Base-by-base conservation (phyloP, 768 basidiomycete genomes). In the Rhizopogon roseolus region DNA sequence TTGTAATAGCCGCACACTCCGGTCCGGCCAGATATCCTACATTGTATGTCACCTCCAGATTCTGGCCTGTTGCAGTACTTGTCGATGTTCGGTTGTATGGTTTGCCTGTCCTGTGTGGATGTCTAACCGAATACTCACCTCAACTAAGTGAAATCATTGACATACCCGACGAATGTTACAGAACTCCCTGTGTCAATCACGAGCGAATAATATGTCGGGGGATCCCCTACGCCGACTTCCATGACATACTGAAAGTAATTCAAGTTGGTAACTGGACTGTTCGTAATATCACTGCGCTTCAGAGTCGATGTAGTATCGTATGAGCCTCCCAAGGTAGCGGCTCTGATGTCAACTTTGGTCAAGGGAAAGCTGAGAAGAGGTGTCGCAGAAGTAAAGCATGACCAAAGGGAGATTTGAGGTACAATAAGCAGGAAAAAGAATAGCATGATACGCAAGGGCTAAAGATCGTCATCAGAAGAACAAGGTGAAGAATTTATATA, bases 1-100 rank as follows among this genome's bases (percentile, higher is more conserved):
- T 40, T 5, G 4, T 17, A 51, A 22, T 1, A 25, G 14, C 28
- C 50, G 27, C 7, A 51, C 37, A 76, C 56, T 74, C 73, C 41
- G 63, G 72, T 22, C 73, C 72, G 72, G 32, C 27, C 16, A 62
- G 13, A 25, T 51, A 25, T 17, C 50, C 50, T 11, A 29, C 7
- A 51, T 22, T 38, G 27, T 51, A 51, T 0, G 50, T 40, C 34
- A 51, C 38, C 36, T 16, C 39, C 19, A 51, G 3, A 14, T 17
- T 51, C 29, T 50, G 39, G 41, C 60, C 58, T 2, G 60, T 61
- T 22, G 57, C 44, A 19, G 42, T 53, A 39, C 57, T 57, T 9
- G 56, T 58, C 29, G 45, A 34, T 19, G 58, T 58, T 19, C 27
- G 36, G 27, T 53, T 36, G 44, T 60, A 63, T 29, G 34, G 22